Evolutionary conservation across 2,329 filamentous ascomycete species (phyloP), one percentile per base, ranked within the genome.

Genomic region (Fusarium phyllophilum): DNA sequence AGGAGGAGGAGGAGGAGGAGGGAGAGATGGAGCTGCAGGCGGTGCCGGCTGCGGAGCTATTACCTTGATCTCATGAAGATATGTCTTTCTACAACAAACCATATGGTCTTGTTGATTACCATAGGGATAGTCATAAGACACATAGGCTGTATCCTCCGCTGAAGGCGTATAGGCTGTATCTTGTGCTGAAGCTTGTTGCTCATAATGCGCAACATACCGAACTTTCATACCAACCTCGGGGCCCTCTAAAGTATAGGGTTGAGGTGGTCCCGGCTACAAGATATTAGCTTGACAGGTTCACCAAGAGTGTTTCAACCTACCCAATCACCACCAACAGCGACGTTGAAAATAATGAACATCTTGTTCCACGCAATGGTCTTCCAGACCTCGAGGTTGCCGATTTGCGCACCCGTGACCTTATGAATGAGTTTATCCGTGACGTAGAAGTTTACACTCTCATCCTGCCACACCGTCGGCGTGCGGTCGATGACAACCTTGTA

Each of bases 261-360:
- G 26, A 9, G 87, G 86, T 20, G 80, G 57, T 26, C 86, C 85
- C 38, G 86, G 86, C 86, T 85, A 39, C 3, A 22, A 31, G 14
- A 31, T 31, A 31, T 48, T 48, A 48, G 45, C 45, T 22, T 48
- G 20, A 31, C 20, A 5, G 26, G 6, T 48, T 31, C 45, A 48
- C 6, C 4, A 22, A 48, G 45, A 48, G 26, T 4, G 26, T 17
- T 31, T 22, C 9, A 41, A 83, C 85, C 79, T 80, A 85, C 86
- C 84, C 79, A 85, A 71, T 83, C 78, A 15, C 87, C 87, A 10
- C 87, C 87, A 38, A 89, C 84, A 26, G 87, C 87, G 7, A 89
- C 81, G 69, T 89, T 89, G 64, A 89, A 76, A 62, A 89, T 83
- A 51, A 89, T 78, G 73, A 85, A 87, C 73, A 87, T 74, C 8